Conservation (phyloP, 345 rosid genomes). For the Nephelium lappaceum region DNA sequence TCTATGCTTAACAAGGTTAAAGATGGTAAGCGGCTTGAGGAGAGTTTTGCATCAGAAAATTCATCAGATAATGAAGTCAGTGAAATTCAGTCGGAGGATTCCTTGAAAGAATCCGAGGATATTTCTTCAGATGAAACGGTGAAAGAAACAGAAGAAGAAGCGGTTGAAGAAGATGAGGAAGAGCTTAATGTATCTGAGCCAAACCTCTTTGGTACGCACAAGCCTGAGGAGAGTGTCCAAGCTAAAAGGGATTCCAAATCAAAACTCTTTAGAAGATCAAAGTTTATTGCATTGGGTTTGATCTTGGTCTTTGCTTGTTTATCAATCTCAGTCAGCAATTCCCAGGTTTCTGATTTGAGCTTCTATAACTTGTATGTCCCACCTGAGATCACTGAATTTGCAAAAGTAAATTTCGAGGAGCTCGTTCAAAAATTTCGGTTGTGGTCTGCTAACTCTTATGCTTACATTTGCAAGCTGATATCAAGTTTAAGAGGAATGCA, state of each 20-base stretch:
- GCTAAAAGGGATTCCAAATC: conserved; percentile 34
- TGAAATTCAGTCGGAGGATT: conserved; percentile 46
- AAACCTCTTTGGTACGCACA: conserved; percentile 10
- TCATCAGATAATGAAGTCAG: conserved; percentile 52
- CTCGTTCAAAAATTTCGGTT: conserved; percentile 40
- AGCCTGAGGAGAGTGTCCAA: conserved; percentile 25
- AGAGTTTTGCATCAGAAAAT: conserved; percentile 49
- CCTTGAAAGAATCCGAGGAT: conserved; percentile 45
- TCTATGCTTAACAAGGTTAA: conserved; percentile 36
- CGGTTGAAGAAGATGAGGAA: conserved; percentile 30
- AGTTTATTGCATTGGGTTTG: conserved; percentile 46
- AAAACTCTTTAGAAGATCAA: conserved; percentile 39
- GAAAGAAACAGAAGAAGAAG: conserved; percentile 28
- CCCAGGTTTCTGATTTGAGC: conserved; percentile 32
- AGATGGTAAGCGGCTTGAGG: conserved; percentile 53
- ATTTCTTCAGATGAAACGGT: conserved; percentile 25
- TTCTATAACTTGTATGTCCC: conserved; percentile 41
- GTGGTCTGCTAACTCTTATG: conserved; percentile 36
- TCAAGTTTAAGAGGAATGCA: conserved; percentile 32
- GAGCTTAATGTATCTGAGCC: conserved; percentile 27
- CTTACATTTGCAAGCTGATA: conserved; percentile 38
- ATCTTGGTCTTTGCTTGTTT: conserved; percentile 36
- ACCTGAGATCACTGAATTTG: conserved; percentile 40
- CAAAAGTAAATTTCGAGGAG: conserved; percentile 33
- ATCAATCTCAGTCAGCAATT: conserved; percentile 36